Evolutionary conservation across 148 eudicot genomes (phyloP).

Genomic region (Camellia lanceoleosa): DNA sequence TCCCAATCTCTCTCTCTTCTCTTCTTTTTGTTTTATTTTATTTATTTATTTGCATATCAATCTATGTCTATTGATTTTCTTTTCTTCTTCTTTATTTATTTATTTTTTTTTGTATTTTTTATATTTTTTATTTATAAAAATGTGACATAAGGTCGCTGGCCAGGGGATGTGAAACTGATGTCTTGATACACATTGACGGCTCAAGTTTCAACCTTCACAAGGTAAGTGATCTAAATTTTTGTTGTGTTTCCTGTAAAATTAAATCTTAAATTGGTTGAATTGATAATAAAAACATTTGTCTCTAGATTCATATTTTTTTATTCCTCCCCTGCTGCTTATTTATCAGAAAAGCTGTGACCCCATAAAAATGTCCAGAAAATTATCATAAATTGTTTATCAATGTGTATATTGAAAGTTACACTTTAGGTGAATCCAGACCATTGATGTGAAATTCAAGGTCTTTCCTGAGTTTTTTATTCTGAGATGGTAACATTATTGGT

Average conservation of each 20-base stretch:
- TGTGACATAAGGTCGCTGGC: conserved; percentile 40
- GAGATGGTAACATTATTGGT: no score
- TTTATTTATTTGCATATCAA: neutral
- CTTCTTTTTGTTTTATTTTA: no score
- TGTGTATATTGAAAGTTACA: no score
- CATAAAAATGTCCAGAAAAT: no score
- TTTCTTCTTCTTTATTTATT: neutral
- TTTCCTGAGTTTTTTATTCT: no score
- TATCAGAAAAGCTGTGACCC: no score
- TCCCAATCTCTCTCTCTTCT: neutral
- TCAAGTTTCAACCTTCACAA: conserved; percentile 62
- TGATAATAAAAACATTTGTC: neutral
- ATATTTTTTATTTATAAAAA: neutral
- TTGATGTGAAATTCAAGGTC: no score
- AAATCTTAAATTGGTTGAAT: neutral
- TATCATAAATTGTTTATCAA: no score
- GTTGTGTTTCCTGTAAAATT: neutral
- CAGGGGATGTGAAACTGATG: conserved; percentile 52
- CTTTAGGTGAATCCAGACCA: no score
- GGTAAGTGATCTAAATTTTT: conserved; percentile 32
- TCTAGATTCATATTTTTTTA: neutral
- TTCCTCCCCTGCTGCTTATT: neutral
- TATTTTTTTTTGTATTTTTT: neutral
- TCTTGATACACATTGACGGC: conserved; percentile 56
- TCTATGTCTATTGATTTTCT: neutral